Evolutionary conservation across 1,284 basidiomycete genomes (phyloP), one percentile per base, ranked within the genome.

Genomic region (Gymnopus androsaceus): DNA sequence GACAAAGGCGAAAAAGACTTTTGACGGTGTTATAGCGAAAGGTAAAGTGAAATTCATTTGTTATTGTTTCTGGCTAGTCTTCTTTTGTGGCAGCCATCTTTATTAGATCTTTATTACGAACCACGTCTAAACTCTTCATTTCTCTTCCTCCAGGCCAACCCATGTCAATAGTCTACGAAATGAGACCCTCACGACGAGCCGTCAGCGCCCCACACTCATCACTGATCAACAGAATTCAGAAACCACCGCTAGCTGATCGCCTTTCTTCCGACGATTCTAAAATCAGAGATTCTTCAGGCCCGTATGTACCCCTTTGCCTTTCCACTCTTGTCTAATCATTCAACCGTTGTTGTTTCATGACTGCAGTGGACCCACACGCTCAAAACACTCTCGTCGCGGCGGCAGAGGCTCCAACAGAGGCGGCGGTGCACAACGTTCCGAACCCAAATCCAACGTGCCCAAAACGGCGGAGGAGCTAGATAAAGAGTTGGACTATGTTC

Each of bases 1-100:
- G 27, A 84, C 85, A 51, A 77, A 82, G 60, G 95, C 95, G 46
- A 92, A 92, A 74, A 88, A 88, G 64, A 88, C 93, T 65, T 93
- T 91, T 62, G 83, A 96, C 68, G 94, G 94, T 46, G 90, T 93
- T 58, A 81, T 92, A 61, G 94, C 94, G 31, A 97, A 95, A 77
- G 94, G 94, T 95, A 68, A 61, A 48, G 61, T 64, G 36, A 31
- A n/a, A n/a, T n/a, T 19, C 17, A 19, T 31, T 9, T 19, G 38
- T 40, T 19, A 7, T 33, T 53, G 17, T 34, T 36, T 30, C 23
- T 44, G 40, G 36, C 19, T 37, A 28, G 6, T 19, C 25, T 56
- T 19, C 14, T 33, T 54, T 28, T 49, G 51, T 48, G 37, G 17
- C 12, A 27, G 46, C 53, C 33, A 55, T 14, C 44, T 33, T 41